Conservation (phyloP, 2,329 filamentous ascomycete genomes). For the Xylaria sp. region DNA sequence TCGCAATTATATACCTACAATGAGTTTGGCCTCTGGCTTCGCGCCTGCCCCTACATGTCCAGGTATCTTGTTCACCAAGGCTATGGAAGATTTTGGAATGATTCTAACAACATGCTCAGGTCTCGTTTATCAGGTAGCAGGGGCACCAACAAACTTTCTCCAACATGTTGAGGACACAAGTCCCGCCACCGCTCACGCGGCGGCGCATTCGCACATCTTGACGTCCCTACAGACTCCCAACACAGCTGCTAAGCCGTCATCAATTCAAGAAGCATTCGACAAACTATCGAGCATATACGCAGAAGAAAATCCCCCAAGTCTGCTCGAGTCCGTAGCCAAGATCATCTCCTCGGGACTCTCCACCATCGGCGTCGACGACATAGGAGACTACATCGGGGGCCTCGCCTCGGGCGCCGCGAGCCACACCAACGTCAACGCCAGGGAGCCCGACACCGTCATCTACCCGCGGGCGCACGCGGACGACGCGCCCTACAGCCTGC, state of each 20-base stretch:
- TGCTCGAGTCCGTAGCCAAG: neutral
- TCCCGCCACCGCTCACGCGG: neutral
- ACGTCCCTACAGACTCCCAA: neutral
- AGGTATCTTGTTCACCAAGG: neutral
- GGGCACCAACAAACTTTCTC: neutral
- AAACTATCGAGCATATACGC: neutral
- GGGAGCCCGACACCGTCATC: conserved; percentile 24
- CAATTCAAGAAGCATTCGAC: conserved; percentile 1
- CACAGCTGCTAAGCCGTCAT: neutral
- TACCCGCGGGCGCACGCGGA: conserved; percentile 41
- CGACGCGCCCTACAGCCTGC: conserved; percentile 53
- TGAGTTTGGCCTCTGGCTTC: neutral
- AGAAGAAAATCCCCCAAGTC: neutral
- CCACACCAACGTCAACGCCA: neutral
- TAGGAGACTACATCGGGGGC: neutral
- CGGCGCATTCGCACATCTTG: neutral
- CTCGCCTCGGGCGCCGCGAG: neutral
- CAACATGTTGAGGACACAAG: neutral
- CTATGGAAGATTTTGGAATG: neutral
- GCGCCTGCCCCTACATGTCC: neutral
- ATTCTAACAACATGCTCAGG: neutral
- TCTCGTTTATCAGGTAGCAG: neutral
- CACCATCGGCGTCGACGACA: conserved; percentile 1
- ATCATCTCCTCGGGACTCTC: conserved; percentile 2
- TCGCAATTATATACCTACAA: neutral